Conservation (phyloP, 2,329 filamentous ascomycete genomes). For the Akanthomyces dipterigenus region DNA sequence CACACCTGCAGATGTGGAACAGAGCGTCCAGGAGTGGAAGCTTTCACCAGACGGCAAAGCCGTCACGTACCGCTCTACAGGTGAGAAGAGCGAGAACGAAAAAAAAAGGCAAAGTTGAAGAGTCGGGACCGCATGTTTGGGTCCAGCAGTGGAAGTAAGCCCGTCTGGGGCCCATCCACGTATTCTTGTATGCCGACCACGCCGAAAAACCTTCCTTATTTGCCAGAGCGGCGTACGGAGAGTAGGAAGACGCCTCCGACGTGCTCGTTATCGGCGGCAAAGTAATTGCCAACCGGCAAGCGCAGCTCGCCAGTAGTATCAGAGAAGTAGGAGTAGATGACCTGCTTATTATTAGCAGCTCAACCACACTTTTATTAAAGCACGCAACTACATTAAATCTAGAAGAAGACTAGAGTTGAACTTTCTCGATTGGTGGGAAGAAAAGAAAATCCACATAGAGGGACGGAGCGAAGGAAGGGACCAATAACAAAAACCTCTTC, state of each 20-base stretch:
- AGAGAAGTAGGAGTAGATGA: conserved; percentile 13
- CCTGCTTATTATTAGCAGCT: too few species aligned
- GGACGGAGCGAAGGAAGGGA: too few species aligned
- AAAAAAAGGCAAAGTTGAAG: conserved; percentile 22
- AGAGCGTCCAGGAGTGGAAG: conserved; percentile 11
- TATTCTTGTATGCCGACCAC: conserved; percentile 14
- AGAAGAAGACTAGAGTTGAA: too few species aligned
- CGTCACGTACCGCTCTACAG: conserved; percentile 15
- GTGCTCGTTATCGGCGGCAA: conserved; percentile 10
- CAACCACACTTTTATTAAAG: too few species aligned
- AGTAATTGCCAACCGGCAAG: conserved; percentile 11
- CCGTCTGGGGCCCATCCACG: conserved; percentile 24
- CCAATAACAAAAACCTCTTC: too few species aligned
- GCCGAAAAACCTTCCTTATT: background rate
- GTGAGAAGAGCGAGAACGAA: conserved; percentile 11
- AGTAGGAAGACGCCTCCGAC: conserved; percentile 14
- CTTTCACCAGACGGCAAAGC: conserved; percentile 14
- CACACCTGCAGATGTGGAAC: conserved; percentile 13
- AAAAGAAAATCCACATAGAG: too few species aligned
- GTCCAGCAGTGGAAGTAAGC: conserved; percentile 27
- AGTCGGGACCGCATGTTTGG: conserved; percentile 28
- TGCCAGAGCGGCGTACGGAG: conserved; percentile 13
- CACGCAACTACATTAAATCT: too few species aligned
- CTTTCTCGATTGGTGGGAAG: too few species aligned
- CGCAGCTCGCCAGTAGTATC: conserved; percentile 1